phyloP scores from a whole-genome alignment of 2,329 filamentous ascomycete genomes.

The Botryotinia narcissicola region DNA sequence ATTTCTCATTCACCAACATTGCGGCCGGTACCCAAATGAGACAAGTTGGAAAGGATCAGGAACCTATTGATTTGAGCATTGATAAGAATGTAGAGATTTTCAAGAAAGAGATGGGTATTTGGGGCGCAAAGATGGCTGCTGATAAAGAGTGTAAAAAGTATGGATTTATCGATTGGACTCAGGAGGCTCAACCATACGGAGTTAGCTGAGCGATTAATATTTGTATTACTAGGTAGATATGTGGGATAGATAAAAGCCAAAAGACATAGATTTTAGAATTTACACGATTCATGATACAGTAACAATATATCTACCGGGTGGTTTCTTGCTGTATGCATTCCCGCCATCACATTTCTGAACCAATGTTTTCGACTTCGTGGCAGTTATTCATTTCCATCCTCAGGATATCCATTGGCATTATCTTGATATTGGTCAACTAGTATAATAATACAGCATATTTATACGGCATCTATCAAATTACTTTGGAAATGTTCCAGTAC shows the following conservation, averaged over 20 bases:
- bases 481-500: neutral
- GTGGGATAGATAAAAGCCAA: neutral
- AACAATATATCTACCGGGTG: neutral
- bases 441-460: neutral
- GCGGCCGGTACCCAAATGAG: conserved; percentile 34
- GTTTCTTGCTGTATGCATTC: neutral
- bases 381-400: neutral
- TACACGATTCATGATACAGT: conserved; percentile 12
- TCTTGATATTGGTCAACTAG: neutral
- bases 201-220: neutral
- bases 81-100: conserved; percentile 49
- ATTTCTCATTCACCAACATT: conserved; percentile 44
- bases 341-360: neutral
- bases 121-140: conserved; percentile 42
- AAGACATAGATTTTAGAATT: neutral
- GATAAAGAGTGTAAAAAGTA: conserved; percentile 43
- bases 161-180: conserved; percentile 45
- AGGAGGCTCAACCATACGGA: conserved; percentile 27
- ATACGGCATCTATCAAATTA: neutral
- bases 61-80: conserved; percentile 51
- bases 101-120: conserved; percentile 47
- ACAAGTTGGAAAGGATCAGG: conserved; percentile 51
- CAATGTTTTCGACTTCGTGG: neutral
- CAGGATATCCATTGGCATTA: neutral
- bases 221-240: neutral